Base-by-base conservation (phyloP, 129 eudicot genomes). In the Pseudognaphalium luteoalbum region DNA sequence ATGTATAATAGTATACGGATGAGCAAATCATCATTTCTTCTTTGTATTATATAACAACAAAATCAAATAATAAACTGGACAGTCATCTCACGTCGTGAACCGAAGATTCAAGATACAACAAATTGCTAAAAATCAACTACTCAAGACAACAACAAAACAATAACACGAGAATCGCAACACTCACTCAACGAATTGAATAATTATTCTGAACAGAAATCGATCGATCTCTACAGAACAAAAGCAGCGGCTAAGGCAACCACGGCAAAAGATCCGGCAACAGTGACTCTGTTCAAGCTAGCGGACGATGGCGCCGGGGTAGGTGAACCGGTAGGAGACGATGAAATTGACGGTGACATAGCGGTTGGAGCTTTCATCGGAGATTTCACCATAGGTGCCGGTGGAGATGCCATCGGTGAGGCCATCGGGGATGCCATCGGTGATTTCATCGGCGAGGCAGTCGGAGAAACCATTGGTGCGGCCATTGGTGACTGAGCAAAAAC, bases 401-500 rank as follows among this genome's bases (percentile, higher is more conserved):
- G 84, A 29, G 96, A 65, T 63, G 84, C 60, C 8, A 75, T 3
- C 12, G 91, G 91, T n/a, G 88, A 17, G 0, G 9, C 78, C 3
- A 83, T 58, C 21, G 90, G 81, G 12, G 88, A 58, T 1, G 82
- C 12, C 10, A 84, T 61, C 15, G 96, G 84, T 9, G 25, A 56
- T 20, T 56, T 6, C 61, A 57, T 7, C 10, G 94, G 87, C 6
- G 89, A 20, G 0, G 96, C 80, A 0, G 72, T 84, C 0, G 89
- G 92, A 10, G 92, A 76, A n/a, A 76, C 78, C 17, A 66, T 70
- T n/a, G 94, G 94, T 0, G 91, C 72, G 4, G 80, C 74, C 0
- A 77, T 77, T 9, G 93, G 97, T 20, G 94, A 79, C 78, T 91
- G 95, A 57, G 92, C 84, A 2, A 88, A 8, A 2, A 87, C 90